A percentile compares a stretch with the other conserved stretches of the same genome.
Conservation (phyloP, 1,139 yeast genomes). For the Lizanozyma gosingica region DNA sequence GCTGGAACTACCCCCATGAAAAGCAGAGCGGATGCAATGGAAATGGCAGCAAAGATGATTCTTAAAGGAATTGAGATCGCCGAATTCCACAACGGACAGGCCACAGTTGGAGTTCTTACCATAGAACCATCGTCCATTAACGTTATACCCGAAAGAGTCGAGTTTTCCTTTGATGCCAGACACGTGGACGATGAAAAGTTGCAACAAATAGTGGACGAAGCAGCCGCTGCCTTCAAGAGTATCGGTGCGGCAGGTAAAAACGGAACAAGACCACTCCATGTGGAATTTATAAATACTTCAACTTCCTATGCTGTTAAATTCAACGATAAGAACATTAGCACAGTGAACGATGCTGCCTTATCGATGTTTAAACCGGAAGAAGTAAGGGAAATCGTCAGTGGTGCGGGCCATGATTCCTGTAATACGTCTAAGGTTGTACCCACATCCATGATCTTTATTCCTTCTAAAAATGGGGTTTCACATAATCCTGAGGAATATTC, state of each 20-base stretch:
- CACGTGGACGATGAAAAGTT: constrained; percentile 41
- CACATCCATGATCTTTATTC: constrained; percentile 69
- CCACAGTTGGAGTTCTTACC: constrained; percentile 50
- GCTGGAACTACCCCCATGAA: constrained; percentile 70
- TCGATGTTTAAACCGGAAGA: constrained; percentile 38
- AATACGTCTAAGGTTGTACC: constrained; percentile 48
- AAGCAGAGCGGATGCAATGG: constrained; percentile 52
- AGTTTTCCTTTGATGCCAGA: constrained; percentile 50
- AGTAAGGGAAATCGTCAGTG: constrained; percentile 44
- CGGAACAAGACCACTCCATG: constrained; percentile 13
- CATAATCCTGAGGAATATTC: constrained; percentile 64
- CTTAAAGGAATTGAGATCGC: constrained; percentile 51
- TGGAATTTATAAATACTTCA: constrained; percentile 32
- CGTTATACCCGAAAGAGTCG: constrained; percentile 55
- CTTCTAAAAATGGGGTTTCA: constrained; percentile 60
- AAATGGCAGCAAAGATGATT: constrained; percentile 50
- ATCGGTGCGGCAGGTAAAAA: constrained; percentile 25
- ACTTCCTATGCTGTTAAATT: constrained; percentile 52
- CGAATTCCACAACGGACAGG: constrained; percentile 39
- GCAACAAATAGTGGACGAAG: constrained; percentile 28
- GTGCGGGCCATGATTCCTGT: constrained; percentile 72
- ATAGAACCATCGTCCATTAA: constrained; percentile 54
- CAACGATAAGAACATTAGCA: constrained; percentile 37
- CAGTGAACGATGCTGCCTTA: constrained; percentile 43
- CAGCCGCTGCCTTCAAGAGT: constrained; percentile 25